These are phyloP conservation scores for Niebla homalea DNA, from an alignment of 495 filamentous ascomycete species.

Conservation along the genomic window DNA sequence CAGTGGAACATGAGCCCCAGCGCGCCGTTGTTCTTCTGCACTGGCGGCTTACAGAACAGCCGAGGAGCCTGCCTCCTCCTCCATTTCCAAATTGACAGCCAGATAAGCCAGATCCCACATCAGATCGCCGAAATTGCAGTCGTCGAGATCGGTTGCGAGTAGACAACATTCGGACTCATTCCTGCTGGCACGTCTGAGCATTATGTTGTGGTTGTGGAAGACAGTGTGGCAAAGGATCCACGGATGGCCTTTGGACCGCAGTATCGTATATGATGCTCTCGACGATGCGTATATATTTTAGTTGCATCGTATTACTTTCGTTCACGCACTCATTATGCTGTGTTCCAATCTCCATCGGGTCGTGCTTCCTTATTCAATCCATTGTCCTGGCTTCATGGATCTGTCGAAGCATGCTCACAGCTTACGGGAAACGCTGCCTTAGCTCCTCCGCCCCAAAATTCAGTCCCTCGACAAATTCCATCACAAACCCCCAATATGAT, in stretches of 20 bases:
- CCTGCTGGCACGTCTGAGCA: neutral
- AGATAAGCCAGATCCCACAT: conserved; percentile 13
- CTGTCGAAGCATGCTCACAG: too few species aligned
- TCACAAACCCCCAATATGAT: too few species aligned
- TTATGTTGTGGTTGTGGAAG: conserved; percentile 4
- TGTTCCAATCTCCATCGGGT: conserved; percentile 1
- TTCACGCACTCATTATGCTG: neutral
- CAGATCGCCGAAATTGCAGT: conserved; percentile 5
- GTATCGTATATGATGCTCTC: neutral
- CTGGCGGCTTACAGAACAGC: too few species aligned
- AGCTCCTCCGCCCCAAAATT: too few species aligned
- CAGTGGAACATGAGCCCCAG: too few species aligned
- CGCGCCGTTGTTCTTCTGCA: too few species aligned
- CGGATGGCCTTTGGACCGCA: neutral
- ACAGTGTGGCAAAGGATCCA: conserved; percentile 6
- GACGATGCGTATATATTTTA: neutral
- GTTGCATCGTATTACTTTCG: neutral
- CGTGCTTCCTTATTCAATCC: neutral
- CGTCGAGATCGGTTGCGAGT: conserved; percentile 6
- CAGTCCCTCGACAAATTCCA: too few species aligned
- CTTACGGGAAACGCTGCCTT: too few species aligned
- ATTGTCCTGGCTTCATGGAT: too few species aligned
- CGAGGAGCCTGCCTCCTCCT: too few species aligned
- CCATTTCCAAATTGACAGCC: conserved; percentile 2
- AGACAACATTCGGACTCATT: too few species aligned